Evolutionary conservation across 176 grass and related monocot species (phyloP).

Genomic region (Poa annua): DNA sequence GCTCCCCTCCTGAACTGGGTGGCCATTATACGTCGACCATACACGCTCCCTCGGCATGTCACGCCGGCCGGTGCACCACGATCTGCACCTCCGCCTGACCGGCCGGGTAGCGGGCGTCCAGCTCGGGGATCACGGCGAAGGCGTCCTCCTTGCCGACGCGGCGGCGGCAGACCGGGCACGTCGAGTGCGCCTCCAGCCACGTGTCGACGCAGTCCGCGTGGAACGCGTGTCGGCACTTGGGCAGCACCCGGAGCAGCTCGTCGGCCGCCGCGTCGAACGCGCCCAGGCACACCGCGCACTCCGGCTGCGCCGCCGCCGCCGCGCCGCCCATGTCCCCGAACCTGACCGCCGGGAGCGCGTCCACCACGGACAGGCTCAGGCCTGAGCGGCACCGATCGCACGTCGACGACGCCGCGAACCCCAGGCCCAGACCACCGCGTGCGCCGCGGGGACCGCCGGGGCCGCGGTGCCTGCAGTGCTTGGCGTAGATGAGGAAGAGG

Average conservation of each 20-base stretch:
- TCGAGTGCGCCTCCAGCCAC: slow-evolving; percentile 47
- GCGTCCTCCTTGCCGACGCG: slow-evolving; percentile 35
- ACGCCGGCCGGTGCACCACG: slow-evolving; percentile 21
- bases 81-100: slow-evolving; percentile 34
- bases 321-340: slow-evolving; percentile 24
- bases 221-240: slow-evolving; percentile 52
- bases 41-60: slow-evolving; percentile 5
- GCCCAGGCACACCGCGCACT: slow-evolving; percentile 58
- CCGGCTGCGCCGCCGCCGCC: not conserved
- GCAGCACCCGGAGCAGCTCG: slow-evolving; percentile 57
- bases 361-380: slow-evolving; percentile 28
- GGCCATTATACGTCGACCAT: slow-evolving; percentile 7
- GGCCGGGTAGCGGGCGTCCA: slow-evolving; percentile 8
- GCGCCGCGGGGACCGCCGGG: not conserved
- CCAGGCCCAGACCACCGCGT: not conserved
- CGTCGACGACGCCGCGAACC: slow-evolving; percentile 23
- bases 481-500: slow-evolving; percentile 56
- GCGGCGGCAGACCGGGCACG: slow-evolving; percentile 54
- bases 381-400: slow-evolving; percentile 40
- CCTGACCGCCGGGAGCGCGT: slow-evolving; percentile 35
- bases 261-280: slow-evolving; percentile 36
- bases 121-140: not conserved
- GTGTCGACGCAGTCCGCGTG: slow-evolving; percentile 57
- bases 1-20: not conserved
- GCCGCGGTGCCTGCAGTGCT: slow-evolving; percentile 47